phyloP scores from a whole-genome alignment of 352 stramenopile species.

The Phytopythium chamaehyphon region DNA sequence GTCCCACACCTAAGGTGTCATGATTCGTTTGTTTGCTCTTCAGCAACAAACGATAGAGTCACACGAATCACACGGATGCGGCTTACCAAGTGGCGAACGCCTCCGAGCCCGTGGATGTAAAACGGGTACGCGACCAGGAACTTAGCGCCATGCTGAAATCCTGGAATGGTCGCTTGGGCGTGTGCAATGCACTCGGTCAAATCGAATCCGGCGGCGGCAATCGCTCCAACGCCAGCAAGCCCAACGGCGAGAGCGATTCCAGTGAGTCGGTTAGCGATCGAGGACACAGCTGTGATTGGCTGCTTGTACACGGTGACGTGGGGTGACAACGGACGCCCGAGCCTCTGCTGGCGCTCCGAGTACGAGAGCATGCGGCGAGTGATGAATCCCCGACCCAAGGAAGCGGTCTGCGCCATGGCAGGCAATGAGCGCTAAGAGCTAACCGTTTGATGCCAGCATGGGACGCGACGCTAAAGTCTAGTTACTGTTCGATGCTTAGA shows the following conservation, averaged over 20 bases:
- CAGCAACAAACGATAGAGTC: no score
- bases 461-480: no score
- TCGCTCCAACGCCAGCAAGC: conserved; percentile 54
- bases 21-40: no score
- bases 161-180: conserved; percentile 62
- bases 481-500: no score
- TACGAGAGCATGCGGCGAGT: conserved; percentile 39
- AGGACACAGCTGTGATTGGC: conserved; percentile 90
- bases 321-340: conserved; percentile 92
- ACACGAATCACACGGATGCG: background rate
- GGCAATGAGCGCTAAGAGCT: no score
- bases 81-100: conserved; percentile 78
- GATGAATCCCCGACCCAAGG: background rate
- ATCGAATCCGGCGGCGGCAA: conserved; percentile 77
- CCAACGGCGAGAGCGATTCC: conserved; percentile 84
- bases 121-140: conserved; percentile 92
- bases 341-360: conserved; percentile 78
- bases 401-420: background rate
- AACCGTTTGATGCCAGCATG: no score
- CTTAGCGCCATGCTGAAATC: conserved; percentile 86
- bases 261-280: conserved; percentile 93
- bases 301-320: conserved; percentile 97
- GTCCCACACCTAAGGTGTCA: conserved; percentile 58
- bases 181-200: conserved; percentile 76
- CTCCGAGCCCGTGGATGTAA: conserved; percentile 92